Conservation (phyloP, 23 red algal species). For the Cyanidioschyzon merolae region DNA sequence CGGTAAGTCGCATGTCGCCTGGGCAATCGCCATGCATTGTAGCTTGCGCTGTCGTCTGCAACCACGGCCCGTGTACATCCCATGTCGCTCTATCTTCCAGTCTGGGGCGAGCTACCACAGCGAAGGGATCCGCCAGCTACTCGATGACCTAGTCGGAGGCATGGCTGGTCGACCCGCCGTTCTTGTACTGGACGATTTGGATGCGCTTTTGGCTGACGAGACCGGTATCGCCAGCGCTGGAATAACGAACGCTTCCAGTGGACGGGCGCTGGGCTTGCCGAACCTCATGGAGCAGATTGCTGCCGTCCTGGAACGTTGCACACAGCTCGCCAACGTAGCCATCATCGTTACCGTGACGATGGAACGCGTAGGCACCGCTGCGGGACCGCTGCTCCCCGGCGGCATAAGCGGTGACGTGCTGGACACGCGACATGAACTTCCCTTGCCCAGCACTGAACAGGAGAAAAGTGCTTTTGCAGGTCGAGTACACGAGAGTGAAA, state of each 20-base stretch:
- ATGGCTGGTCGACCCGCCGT: background rate
- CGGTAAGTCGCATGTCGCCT: slow-evolving; percentile 3
- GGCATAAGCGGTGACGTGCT: background rate
- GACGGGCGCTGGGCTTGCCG: background rate
- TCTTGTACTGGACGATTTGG: background rate
- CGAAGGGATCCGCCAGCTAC: background rate
- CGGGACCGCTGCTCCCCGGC: background rate
- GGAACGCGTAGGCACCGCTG: background rate
- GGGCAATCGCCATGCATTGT: background rate
- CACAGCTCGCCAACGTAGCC: background rate
- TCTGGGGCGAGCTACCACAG: background rate
- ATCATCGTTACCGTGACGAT: background rate
- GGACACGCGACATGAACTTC: background rate
- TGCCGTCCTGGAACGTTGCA: background rate
- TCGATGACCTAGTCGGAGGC: background rate
- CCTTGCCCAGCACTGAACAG: background rate
- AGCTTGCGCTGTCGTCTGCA: background rate
- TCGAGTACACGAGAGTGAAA: background rate
- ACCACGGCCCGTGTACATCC: background rate
- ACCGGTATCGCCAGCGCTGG: background rate
- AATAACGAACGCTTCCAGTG: background rate
- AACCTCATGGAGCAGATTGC: background rate
- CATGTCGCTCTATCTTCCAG: background rate
- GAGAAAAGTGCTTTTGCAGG: background rate
- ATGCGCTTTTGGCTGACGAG: slow-evolving; percentile 9